Conservation (phyloP, 352 stramenopile genomes). For the Phytophthora sansomeana region DNA sequence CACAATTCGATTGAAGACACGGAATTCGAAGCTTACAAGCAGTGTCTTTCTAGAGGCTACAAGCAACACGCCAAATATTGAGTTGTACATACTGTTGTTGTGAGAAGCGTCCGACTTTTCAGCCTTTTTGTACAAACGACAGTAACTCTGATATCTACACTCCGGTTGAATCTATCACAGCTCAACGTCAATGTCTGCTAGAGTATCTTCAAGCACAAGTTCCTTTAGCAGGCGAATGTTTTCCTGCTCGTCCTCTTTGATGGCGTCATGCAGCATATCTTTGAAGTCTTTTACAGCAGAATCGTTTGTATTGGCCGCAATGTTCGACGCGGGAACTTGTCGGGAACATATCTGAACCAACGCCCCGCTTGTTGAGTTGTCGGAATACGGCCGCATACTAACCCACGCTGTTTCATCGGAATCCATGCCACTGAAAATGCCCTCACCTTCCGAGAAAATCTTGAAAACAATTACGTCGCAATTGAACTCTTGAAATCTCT, state of each 20-base stretch:
- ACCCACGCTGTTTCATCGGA: slow-evolving; percentile 56
- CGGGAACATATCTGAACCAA: slow-evolving; percentile 19
- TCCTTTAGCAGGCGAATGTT: slow-evolving; percentile 1
- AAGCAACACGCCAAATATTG: too few species aligned
- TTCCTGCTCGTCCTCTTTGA: slow-evolving; percentile 9
- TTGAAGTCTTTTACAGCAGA: slow-evolving; percentile 5
- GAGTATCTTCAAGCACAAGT: slow-evolving; percentile 3
- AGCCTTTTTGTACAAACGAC: too few species aligned
- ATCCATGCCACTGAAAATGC: slow-evolving; percentile 41
- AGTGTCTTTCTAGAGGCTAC: too few species aligned
- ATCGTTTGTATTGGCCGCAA: not conserved
- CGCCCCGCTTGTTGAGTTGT: not conserved
- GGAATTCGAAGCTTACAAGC: too few species aligned
- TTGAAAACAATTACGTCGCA: slow-evolving; percentile 58
- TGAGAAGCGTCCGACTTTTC: too few species aligned
- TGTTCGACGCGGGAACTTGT: not conserved
- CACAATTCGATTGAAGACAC: too few species aligned
- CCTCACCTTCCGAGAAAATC: slow-evolving; percentile 36
- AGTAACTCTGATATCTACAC: too few species aligned
- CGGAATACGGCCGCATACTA: slow-evolving; percentile 3
- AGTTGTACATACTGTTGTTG: too few species aligned
- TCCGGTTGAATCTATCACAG: too few species aligned
- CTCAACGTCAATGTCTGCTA: not conserved
- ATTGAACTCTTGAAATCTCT: slow-evolving; percentile 39
- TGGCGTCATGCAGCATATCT: slow-evolving; percentile 1